These are phyloP conservation scores for Ceriops zippeliana DNA, from an alignment of 345 rosid species.

Conservation along the genomic window DNA sequence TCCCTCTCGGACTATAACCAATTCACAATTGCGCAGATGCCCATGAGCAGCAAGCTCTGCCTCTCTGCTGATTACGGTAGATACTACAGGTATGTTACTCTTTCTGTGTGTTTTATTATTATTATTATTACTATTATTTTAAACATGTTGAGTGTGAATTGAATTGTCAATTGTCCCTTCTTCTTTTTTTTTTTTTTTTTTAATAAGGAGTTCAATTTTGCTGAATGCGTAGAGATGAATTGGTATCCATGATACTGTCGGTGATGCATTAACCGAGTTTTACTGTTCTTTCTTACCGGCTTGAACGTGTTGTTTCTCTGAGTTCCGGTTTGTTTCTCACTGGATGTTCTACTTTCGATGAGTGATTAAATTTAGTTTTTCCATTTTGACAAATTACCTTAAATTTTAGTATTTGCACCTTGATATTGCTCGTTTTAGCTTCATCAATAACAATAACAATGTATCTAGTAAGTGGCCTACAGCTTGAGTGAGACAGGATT, in stretches of 20 bases:
- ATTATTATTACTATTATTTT: neutral
- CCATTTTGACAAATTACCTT: too few species aligned
- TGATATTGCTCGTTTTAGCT: neutral
- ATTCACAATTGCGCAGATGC: constrained; percentile 79
- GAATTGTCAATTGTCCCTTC: neutral
- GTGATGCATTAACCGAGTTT: too few species aligned
- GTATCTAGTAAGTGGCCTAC: too few species aligned
- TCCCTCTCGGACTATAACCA: constrained; percentile 57
- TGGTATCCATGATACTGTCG: too few species aligned
- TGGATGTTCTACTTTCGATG: neutral
- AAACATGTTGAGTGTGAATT: neutral
- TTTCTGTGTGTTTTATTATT: neutral
- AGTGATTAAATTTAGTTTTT: neutral
- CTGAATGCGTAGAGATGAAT: too few species aligned
- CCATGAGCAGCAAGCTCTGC: constrained; percentile 76
- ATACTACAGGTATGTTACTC: constrained; percentile 55
- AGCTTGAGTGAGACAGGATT: neutral
- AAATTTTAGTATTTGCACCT: neutral
- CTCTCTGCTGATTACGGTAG: constrained; percentile 53
- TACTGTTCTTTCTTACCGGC: too few species aligned
- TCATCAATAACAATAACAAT: neutral
- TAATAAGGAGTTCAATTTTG: too few species aligned
- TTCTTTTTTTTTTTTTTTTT: too few species aligned
- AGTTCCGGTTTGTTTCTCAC: neutral
- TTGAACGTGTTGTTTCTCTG: too few species aligned